Base-by-base conservation (phyloP, 164 flowering plant species). In the Litsea cubeba region DNA sequence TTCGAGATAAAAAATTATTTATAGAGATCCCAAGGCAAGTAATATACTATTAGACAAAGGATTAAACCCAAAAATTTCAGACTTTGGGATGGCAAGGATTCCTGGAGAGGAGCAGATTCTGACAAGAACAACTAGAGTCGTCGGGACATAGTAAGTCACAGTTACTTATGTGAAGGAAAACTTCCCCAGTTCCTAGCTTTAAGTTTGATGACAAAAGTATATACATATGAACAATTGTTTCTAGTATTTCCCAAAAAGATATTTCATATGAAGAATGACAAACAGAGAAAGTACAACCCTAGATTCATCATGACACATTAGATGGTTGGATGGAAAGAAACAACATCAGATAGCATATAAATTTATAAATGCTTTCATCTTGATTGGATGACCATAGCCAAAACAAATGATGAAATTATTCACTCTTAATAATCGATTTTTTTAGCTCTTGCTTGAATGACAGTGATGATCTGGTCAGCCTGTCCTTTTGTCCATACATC, bases 1-100 rank as follows among this genome's bases (percentile, higher is more conserved):
- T 58, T 89, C 90, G 5, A 75, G 84, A n/a, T 73, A 85, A 17
- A 73, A 65, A 35, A 82, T 89, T 14, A 85, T 89, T 7, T 89
- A 87, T 46, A 76, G 89, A 7, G 89, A 89, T 80, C 85, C 87
- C 15, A 87, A 87, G 67, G 80, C 86, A 0, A 79, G 88, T 71
- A 85, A 87, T 49, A 57, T 87, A 23, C 32, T 85, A 22, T 73
- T 87, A 10, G 88, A 84, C 35, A 32, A 12, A 3, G 74, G 79
- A 2, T 79, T 85, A 84, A 79, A 50, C 26, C 87, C 88, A 0
- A 87, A 82, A 54, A 87, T 87, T 60, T 77, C 88, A 24, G 86
- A 87, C 67, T 87, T 87, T 75, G 87, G 90, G 12, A 46, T 83
- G 76, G 90, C 90, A 20, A 82, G 79, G 62, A 40, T 76, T 23